Evolutionary conservation across 257 asterid species (phyloP).

Genomic region (Solanum rostratum): DNA sequence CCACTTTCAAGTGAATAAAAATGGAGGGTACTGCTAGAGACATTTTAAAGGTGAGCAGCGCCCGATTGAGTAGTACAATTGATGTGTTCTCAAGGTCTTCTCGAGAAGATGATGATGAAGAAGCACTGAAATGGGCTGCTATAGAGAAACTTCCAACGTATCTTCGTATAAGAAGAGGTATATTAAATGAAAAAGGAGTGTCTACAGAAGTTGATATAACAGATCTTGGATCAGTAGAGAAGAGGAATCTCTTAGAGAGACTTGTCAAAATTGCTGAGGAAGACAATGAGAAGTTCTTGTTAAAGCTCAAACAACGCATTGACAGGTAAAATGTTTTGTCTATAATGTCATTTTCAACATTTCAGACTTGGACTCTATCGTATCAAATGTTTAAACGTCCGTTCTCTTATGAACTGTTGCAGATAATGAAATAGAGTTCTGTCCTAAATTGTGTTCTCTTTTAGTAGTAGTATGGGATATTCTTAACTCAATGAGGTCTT

Average conservation of each 20-base stretch:
- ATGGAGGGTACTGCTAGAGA: slow-evolving; percentile 10
- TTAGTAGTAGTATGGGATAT: too few species aligned
- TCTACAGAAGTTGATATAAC: slow-evolving; percentile 18
- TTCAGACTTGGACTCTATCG: not conserved
- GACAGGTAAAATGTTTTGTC: not conserved
- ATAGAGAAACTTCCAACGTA: slow-evolving; percentile 24
- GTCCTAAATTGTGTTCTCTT: too few species aligned
- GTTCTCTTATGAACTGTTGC: not conserved
- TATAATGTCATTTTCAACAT: not conserved
- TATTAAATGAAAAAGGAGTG: slow-evolving; percentile 7
- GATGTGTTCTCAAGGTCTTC: slow-evolving; percentile 20
- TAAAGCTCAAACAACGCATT: too few species aligned
- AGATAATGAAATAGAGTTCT: not conserved
- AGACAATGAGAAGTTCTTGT: too few species aligned
- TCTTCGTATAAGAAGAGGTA: slow-evolving; percentile 16
- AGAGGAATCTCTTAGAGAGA: slow-evolving; percentile 9
- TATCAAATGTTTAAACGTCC: not conserved
- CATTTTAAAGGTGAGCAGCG: slow-evolving; percentile 1
- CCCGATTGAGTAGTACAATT: slow-evolving; percentile 12
- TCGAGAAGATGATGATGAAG: slow-evolving; percentile 10
- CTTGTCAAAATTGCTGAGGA: too few species aligned
- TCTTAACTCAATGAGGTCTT: too few species aligned
- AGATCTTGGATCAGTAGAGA: slow-evolving; percentile 17
- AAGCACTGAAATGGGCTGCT: slow-evolving; percentile 28
- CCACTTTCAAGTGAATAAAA: not conserved